Evolutionary conservation across 345 rosid species (phyloP), one percentile per base, ranked within the genome.

Genomic region (Aethionema arabicum): DNA sequence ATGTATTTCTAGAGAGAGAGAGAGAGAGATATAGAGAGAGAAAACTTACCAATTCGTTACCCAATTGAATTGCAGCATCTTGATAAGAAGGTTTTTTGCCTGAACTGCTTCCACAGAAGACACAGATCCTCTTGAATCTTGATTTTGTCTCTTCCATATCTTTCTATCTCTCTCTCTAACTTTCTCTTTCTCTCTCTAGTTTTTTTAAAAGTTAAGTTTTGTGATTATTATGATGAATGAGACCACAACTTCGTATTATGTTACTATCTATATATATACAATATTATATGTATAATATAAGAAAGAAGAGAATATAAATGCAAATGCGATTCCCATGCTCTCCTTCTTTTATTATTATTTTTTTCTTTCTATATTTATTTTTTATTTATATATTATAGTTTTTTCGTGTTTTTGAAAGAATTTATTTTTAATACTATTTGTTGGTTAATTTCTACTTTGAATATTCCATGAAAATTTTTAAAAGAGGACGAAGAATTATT

Each of bases 61-160:
- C 97, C 64, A 87, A 72, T 63, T 85, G 82, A 69, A 87, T 74
- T 1, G 97, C 95, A 15, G 97, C 93, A 72, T 85, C 90, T 59
- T 82, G 95, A 65, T 90, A 90, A 71, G 83, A 80, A 54, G 82
- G 15, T 69, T 83, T 90, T 70, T 85, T 90, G 50, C 97, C 93
- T 0, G 92, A 71, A 69, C 85, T 80, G 81, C 95, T 90, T 10
- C 95, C 93, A 54, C 95, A 87, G 43, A 90, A 90, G 45, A 90
- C 97, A 72, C 97, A 90, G 56, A 90, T 82, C 77, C 95, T 82
- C 69, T 72, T 57, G 66, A 90, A 90, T 78, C 90, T 85, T 0
- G 97, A 83, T 71, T 77, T 77, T 58, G 76, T 72, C 65, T 75
- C 76, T 64, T 79, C 83, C 85, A 77, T 79, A 6, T 54, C 61